Conservation (phyloP, 108 stramenopile species). For the Cyclotella choctawhatcheeana region DNA sequence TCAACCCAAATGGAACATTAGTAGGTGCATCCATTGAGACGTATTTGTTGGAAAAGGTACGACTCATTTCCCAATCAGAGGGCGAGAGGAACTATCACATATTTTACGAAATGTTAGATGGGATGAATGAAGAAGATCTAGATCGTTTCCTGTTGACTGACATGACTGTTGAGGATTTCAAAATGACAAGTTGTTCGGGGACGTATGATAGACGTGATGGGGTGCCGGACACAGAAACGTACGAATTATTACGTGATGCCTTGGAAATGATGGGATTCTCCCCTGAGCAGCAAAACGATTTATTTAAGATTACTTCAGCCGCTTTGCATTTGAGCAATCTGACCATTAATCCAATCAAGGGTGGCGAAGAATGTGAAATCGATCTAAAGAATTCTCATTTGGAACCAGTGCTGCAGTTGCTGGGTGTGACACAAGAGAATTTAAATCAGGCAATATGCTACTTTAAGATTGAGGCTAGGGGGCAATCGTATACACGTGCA, state of each 20-base stretch:
- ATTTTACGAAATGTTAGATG: slow-evolving; percentile 85
- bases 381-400: slow-evolving; percentile 52
- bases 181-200: slow-evolving; percentile 55
- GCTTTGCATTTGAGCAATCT: slow-evolving; percentile 70
- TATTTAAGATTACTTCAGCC: slow-evolving; percentile 56
- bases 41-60: slow-evolving; percentile 94
- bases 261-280: slow-evolving; percentile 63
- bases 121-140: slow-evolving; percentile 55
- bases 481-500: slow-evolving; percentile 63
- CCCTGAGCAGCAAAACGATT: slow-evolving; percentile 42
- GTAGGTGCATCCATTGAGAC: slow-evolving; percentile 89
- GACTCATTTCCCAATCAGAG: slow-evolving; percentile 77
- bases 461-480: slow-evolving; percentile 76
- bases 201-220: slow-evolving; percentile 66
- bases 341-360: slow-evolving; percentile 57
- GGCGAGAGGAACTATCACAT: slow-evolving; percentile 95
- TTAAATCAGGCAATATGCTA: slow-evolving; percentile 77
- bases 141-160: slow-evolving; percentile 57
- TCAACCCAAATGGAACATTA: slow-evolving; percentile 67
- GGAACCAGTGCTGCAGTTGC: slow-evolving; percentile 60
- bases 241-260: slow-evolving; percentile 51
- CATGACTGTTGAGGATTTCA: slow-evolving; percentile 50
- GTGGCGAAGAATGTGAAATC: slow-evolving; percentile 59
- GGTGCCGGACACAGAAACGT: slow-evolving; percentile 54
- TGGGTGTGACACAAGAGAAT: slow-evolving; percentile 77